phyloP scores from a whole-genome alignment of 176 grass and related monocot species.

The Ensete ventricosum region DNA sequence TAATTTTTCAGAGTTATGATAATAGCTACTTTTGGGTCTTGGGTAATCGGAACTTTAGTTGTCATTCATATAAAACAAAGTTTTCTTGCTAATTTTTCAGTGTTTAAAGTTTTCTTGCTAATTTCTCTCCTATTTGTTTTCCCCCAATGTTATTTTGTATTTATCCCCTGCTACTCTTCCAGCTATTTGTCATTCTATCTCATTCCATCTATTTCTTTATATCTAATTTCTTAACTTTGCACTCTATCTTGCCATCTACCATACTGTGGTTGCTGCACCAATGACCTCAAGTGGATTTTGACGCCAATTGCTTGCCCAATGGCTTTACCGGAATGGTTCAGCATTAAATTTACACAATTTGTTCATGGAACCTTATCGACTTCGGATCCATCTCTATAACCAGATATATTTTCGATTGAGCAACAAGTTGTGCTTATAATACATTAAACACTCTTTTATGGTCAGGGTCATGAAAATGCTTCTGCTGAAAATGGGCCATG shows the following conservation, averaged over 20 bases:
- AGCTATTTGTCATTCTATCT: too few relatives aligned
- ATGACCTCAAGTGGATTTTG: neutral
- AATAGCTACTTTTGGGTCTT: too few relatives aligned
- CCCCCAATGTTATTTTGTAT: too few relatives aligned
- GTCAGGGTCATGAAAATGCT: slow-evolving; percentile 86
- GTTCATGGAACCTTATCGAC: neutral
- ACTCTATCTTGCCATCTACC: neutral
- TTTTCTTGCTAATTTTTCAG: too few relatives aligned
- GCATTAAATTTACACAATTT: neutral
- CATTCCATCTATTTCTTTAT: too few relatives aligned
- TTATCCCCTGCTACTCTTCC: too few relatives aligned
- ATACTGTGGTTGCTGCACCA: neutral
- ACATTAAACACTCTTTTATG: slow-evolving; percentile 1
- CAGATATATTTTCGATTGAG: neutral
- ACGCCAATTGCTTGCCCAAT: neutral
- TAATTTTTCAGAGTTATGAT: too few relatives aligned
- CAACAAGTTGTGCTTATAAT: slow-evolving; percentile 1
- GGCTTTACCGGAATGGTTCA: neutral
- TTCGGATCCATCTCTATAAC: neutral
- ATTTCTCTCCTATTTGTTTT: too few relatives aligned
- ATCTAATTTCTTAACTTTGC: too few relatives aligned
- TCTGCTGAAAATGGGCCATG: slow-evolving; percentile 85
- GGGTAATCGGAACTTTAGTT: too few relatives aligned
- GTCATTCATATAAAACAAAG: too few relatives aligned
- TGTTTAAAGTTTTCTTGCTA: too few relatives aligned